A percentile compares a stretch with the other conserved stretches of the same genome.
Evolutionary conservation across 179 eudicot genomes (phyloP).

Genomic region (Beta corolliflora): DNA sequence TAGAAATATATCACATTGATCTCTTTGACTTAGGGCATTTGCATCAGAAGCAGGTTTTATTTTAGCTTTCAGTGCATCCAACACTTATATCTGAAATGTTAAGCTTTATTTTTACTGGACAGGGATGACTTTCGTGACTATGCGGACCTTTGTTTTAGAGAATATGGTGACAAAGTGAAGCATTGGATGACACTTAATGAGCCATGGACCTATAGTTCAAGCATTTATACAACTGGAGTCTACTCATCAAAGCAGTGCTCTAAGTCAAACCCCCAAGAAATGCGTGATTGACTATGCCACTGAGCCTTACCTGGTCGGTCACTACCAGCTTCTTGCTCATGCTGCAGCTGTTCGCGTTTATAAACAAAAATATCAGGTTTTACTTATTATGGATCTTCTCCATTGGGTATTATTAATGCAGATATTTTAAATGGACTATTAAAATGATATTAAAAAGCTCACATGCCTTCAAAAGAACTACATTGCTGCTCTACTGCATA

Average conservation of each 20-base stretch:
- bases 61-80: slow-evolving; percentile 8
- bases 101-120: neutral
- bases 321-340: slow-evolving; percentile 47
- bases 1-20: neutral
- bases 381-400: neutral
- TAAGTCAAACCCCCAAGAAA: neutral
- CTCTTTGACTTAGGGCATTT: neutral
- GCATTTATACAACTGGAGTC: slow-evolving; percentile 24
- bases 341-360: slow-evolving; percentile 37
- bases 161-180: slow-evolving; percentile 49
- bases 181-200: slow-evolving; percentile 48
- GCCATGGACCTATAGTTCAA: slow-evolving; percentile 31
- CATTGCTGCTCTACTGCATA: neutral
- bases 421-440: neutral
- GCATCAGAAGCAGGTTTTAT: neutral
- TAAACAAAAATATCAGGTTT: slow-evolving; percentile 40
- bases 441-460: neutral
- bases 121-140: slow-evolving; percentile 46
- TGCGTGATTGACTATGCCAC: slow-evolving; percentile 32
- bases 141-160: slow-evolving; percentile 43
- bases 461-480: neutral
- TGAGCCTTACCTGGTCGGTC: slow-evolving; percentile 36
- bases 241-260: slow-evolving; percentile 36
- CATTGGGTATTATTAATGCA: neutral
- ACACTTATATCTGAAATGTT: neutral